phyloP scores from a whole-genome alignment of 345 rosid genomes.

The Eucalyptus sp. region DNA sequence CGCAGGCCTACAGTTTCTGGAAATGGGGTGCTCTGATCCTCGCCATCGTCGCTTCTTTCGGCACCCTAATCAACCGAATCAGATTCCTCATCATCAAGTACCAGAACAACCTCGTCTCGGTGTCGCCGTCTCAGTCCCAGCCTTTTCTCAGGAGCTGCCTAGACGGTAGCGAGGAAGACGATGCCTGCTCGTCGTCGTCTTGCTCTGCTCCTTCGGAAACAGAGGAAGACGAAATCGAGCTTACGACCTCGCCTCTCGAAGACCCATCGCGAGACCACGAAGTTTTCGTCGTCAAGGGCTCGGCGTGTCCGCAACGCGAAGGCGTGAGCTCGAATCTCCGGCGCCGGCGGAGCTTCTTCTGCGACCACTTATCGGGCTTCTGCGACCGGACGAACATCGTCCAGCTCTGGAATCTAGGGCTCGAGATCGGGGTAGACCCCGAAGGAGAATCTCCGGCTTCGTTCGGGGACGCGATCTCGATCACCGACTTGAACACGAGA shows the following conservation, averaged over 20 bases:
- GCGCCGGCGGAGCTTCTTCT: slow-evolving; percentile 24
- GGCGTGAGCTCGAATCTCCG: not conserved
- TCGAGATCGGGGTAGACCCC: slow-evolving; percentile 9
- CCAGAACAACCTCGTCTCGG: not conserved
- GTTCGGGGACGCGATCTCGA: not conserved
- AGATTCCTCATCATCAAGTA: slow-evolving; percentile 27
- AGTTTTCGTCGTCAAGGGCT: slow-evolving; percentile 33
- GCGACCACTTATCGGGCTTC: slow-evolving; percentile 21
- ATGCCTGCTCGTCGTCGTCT: not conserved
- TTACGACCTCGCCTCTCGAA: not conserved
- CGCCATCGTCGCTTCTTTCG: slow-evolving; percentile 51
- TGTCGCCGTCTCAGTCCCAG: not conserved
- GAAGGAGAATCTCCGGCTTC: not conserved
- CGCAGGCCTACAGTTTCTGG: slow-evolving; percentile 30
- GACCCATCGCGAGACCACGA: not conserved
- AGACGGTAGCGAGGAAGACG: not conserved
- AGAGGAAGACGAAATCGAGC: slow-evolving; percentile 16
- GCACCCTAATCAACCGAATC: slow-evolving; percentile 30
- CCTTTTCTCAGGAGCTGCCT: not conserved
- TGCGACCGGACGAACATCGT: slow-evolving; percentile 32
- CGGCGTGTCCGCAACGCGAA: not conserved
- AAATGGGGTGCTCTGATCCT: slow-evolving; percentile 64
- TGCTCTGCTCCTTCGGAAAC: not conserved
- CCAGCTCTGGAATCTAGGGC: slow-evolving; percentile 39
- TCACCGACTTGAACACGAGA: slow-evolving; percentile 1